Conservation (phyloP, 495 filamentous ascomycete genomes). For the Aspergillus sclerotioniger region DNA sequence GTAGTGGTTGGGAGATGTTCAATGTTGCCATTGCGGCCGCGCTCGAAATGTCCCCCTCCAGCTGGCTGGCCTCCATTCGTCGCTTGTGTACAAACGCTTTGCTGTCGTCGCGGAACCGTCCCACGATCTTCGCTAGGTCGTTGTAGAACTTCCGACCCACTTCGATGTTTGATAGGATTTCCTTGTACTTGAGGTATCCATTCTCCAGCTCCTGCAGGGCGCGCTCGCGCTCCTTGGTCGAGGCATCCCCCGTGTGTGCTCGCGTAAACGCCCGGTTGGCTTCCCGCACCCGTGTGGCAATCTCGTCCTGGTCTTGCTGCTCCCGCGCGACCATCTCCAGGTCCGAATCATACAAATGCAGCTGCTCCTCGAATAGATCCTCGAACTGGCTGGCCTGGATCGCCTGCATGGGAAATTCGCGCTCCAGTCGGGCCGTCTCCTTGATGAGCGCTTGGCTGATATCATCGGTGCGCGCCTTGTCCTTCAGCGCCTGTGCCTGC, state of each 20-base stretch:
- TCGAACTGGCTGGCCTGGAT: conserved; percentile 89
- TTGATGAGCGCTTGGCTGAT: conserved; percentile 77
- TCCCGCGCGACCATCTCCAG: conserved; percentile 68
- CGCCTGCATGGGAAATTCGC: conserved; percentile 76
- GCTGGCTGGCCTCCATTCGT: conserved; percentile 71
- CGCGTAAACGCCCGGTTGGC: conserved; percentile 74
- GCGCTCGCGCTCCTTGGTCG: conserved; percentile 74
- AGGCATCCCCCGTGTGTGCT: conserved; percentile 68
- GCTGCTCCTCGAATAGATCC: conserved; percentile 78
- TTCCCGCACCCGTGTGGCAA: conserved; percentile 63
- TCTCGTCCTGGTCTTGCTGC: conserved; percentile 69
- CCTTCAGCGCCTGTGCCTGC: conserved; percentile 69
- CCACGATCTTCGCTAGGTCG: conserved; percentile 82
- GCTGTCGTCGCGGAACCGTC: conserved; percentile 71
- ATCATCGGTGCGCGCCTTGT: conserved; percentile 82
- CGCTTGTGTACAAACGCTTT: conserved; percentile 77
- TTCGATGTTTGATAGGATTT: conserved; percentile 85
- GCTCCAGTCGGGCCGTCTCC: conserved; percentile 82
- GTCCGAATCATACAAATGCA: conserved; percentile 78
- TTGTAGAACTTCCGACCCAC: conserved; percentile 96
- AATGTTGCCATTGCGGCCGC: conserved; percentile 58
- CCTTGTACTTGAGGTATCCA: conserved; percentile 91
- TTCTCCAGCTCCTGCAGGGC: conserved; percentile 88
- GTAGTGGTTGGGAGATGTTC: conserved; percentile 39
- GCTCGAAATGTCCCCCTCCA: conserved; percentile 68